Evolutionary conservation across 805 yeast genomes (phyloP), one percentile per base, ranked within the genome.

Genomic region (Lipomyces anomalus): DNA sequence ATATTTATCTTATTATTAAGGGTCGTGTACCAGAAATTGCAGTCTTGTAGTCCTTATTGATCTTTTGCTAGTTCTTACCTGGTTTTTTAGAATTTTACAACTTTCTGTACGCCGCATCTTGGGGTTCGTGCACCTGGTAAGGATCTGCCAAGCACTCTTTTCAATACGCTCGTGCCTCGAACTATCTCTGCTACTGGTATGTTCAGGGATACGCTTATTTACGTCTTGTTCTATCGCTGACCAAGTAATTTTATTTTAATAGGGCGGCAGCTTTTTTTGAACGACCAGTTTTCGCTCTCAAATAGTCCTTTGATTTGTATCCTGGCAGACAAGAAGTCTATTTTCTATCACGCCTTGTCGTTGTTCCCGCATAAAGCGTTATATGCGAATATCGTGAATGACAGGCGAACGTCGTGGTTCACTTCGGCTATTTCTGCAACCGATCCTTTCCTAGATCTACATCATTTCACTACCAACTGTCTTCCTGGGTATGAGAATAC

Each of bases 371-470:
- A 75, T 52, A 70, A 72, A 35, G 63, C 79, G 4, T 63, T 85
- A 37, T 84, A 86, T 59, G 84, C 92, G 4, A 87, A 87, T 64
- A 73, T 84, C 34, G 74, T 80, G 47, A 84, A 86, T 52, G 95
- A 86, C 65, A 80, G 80, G 53, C 75, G 95, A 55, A 79, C 94
- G 3, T 75, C 84, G 13, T 87, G 85, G 82, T 85, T 84, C 76
- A 84, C 94, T 1, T 72, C 94, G 0, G 84, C 84, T 4, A 83
- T 83, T 29, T 75, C 83, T 0, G 57, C 64, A 22, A 64, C 69
- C 30, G 86, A 82, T 55, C 87, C 87, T 0, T 81, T 79, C 59
- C 63, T 66, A 44, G 63, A 61, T 16, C 55, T 69, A 9, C 47
- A 43, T 16, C 21, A 20, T 17, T 35, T 49, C 18, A 38, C 67